These are phyloP conservation scores for Coemansia sp. DNA, from an alignment of 192 early-diverging fungal species.

Conservation along the genomic window DNA sequence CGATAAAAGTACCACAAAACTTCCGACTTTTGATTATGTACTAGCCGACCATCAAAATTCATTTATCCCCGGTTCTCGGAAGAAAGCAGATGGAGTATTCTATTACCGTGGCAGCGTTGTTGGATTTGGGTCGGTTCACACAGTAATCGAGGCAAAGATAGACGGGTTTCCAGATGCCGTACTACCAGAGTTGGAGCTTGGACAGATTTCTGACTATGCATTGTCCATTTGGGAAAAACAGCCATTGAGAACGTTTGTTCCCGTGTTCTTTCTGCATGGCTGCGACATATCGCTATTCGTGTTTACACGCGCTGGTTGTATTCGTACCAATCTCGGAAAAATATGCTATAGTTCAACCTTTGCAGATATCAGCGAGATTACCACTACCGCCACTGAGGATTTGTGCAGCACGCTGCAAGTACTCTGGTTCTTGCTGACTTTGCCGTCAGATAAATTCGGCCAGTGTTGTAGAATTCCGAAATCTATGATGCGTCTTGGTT, in stretches of 20 bases:
- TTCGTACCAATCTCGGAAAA: background rate
- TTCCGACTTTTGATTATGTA: background rate
- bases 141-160: slow-evolving; percentile 3
- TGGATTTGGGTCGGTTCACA: background rate
- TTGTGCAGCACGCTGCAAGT: background rate
- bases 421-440: slow-evolving; percentile 9
- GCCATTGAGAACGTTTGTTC: slow-evolving; percentile 16
- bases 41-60: background rate
- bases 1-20: background rate
- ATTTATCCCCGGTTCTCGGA: background rate
- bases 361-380: background rate
- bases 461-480: background rate
- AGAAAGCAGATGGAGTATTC: slow-evolving; percentile 1
- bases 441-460: background rate
- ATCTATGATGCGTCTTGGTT: background rate
- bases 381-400: background rate
- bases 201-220: slow-evolving; percentile 32
- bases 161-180: background rate
- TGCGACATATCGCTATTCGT: slow-evolving; percentile 10
- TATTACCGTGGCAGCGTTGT: background rate
- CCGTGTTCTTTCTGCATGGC: slow-evolving; percentile 18
- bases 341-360: slow-evolving; percentile 2
- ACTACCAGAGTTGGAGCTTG: slow-evolving; percentile 2
- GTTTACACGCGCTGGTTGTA: slow-evolving; percentile 19
- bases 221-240: slow-evolving; percentile 12